Percentiles rank a stretch among this genome's conserved stretches.
phyloP scores from a whole-genome alignment of 306 rosid species.

The Rosa lucieae region DNA sequence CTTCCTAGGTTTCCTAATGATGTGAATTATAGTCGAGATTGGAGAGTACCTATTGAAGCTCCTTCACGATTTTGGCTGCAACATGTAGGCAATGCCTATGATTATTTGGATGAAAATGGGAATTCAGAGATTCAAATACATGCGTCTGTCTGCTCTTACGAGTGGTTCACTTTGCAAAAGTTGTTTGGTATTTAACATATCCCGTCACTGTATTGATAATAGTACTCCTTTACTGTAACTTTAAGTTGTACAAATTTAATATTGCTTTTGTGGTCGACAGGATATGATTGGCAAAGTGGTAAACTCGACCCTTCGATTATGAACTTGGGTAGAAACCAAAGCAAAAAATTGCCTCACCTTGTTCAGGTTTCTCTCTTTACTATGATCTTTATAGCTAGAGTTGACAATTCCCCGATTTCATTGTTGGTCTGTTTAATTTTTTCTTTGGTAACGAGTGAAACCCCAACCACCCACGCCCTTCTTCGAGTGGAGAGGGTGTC shows the following conservation, averaged over 20 bases:
- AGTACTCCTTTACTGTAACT: no score
- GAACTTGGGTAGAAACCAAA: slow-evolving; percentile 56
- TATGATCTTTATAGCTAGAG: background rate
- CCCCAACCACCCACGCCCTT: no score
- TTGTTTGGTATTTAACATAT: slow-evolving; percentile 50
- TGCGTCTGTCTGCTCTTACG: slow-evolving; percentile 81
- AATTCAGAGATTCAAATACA: slow-evolving; percentile 56
- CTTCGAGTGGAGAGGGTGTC: no score
- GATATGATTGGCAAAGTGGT: slow-evolving; percentile 78
- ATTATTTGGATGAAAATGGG: slow-evolving; percentile 37
- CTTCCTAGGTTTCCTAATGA: slow-evolving; percentile 57
- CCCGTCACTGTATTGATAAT: background rate
- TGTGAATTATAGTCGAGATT: slow-evolving; percentile 41
- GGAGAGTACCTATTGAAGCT: slow-evolving; percentile 70
- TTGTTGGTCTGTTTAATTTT: no score
- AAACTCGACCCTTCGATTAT: slow-evolving; percentile 79
- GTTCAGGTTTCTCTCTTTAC: slow-evolving; percentile 44
- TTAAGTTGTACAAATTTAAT: no score
- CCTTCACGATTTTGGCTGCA: slow-evolving; percentile 82
- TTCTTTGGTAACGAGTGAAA: no score
- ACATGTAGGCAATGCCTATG: slow-evolving; percentile 80
- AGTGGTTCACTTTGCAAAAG: slow-evolving; percentile 67
- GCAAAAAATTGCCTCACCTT: slow-evolving; percentile 55
- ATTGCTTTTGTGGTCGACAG: slow-evolving; percentile 23
- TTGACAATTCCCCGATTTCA: no score